These are phyloP conservation scores for Aspergillus costaricaensis DNA, from an alignment of 2,329 filamentous ascomycete species.

Conservation along the genomic window DNA sequence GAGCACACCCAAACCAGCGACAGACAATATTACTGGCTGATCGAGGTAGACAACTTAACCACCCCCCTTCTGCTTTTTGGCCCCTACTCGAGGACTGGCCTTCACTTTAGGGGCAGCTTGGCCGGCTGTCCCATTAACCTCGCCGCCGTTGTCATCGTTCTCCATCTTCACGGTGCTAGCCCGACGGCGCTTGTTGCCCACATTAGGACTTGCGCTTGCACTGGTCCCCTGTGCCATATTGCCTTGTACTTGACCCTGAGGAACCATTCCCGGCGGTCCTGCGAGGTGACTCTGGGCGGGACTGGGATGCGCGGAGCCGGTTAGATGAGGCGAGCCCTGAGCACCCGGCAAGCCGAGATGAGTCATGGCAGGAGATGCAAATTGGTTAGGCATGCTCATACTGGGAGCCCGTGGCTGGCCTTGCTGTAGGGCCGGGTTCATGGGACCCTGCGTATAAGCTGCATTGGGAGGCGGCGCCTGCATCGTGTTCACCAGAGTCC, in stretches of 20 bases:
- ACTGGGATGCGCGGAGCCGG: conserved; percentile 52
- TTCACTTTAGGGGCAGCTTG: conserved; percentile 46
- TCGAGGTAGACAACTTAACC: conserved; percentile 23
- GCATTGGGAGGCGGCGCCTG: conserved; percentile 40
- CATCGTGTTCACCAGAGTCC: conserved; percentile 52
- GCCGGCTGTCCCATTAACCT: conserved; percentile 52
- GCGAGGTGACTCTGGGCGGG: conserved; percentile 50
- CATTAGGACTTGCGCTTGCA: conserved; percentile 64
- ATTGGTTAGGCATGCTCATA: conserved; percentile 52
- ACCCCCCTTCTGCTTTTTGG: conserved; percentile 51
- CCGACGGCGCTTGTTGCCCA: conserved; percentile 60
- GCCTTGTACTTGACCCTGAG: conserved; percentile 57
- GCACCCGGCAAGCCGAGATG: conserved; percentile 53
- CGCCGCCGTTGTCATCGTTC: conserved; percentile 51
- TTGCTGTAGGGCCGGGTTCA: conserved; percentile 41
- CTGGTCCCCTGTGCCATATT: conserved; percentile 55
- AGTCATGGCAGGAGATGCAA: conserved; percentile 60
- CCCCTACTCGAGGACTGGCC: conserved; percentile 48
- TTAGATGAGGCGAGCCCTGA: conserved; percentile 55
- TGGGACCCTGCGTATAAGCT: conserved; percentile 31
- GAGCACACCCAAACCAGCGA: too few relatives aligned
- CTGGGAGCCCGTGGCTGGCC: conserved; percentile 45
- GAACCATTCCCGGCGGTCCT: conserved; percentile 55
- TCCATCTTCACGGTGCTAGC: conserved; percentile 63
- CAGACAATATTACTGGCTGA: conserved; percentile 13